These are phyloP conservation scores for Cucurbita maxima DNA, from an alignment of 306 rosid genomes.

Conservation along the genomic window DNA sequence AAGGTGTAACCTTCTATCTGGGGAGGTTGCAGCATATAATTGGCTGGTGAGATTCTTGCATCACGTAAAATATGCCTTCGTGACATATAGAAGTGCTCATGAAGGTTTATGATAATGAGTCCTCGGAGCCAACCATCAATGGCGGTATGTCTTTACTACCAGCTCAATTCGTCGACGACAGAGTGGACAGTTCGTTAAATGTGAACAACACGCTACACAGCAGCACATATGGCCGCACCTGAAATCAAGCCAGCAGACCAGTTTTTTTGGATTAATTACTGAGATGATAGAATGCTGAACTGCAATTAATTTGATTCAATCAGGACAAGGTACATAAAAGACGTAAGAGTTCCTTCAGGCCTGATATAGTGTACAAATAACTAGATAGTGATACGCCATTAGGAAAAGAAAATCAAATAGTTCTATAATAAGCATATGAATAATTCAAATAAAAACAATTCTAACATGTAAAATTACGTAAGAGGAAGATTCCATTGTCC, in stretches of 20 bases:
- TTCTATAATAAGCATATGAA: not conserved
- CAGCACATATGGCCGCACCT: conserved; percentile 99
- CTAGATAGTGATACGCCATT: not conserved
- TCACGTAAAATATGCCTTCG: not conserved
- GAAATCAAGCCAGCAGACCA: conserved; percentile 16
- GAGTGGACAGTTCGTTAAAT: conserved; percentile 79
- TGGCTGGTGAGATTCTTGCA: not conserved
- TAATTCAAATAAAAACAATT: not conserved
- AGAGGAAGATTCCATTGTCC: not conserved
- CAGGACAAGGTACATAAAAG: not conserved
- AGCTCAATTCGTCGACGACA: conserved; percentile 80
- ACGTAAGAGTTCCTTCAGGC: not conserved
- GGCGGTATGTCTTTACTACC: conserved; percentile 84
- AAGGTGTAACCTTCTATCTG: not conserved
- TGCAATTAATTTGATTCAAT: not conserved
- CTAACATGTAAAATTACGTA: not conserved
- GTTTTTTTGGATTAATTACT: not conserved
- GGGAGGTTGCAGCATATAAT: not conserved
- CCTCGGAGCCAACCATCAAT: conserved; percentile 23
- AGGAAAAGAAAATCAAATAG: not conserved
- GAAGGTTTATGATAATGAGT: not conserved
- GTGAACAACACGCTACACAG: conserved; percentile 71
- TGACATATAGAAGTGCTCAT: not conserved
- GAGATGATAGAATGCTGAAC: not conserved
- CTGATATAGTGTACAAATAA: not conserved